Evolutionary conservation across 2,329 filamentous ascomycete species (phyloP).

Genomic region (Fusarium floridanum): DNA sequence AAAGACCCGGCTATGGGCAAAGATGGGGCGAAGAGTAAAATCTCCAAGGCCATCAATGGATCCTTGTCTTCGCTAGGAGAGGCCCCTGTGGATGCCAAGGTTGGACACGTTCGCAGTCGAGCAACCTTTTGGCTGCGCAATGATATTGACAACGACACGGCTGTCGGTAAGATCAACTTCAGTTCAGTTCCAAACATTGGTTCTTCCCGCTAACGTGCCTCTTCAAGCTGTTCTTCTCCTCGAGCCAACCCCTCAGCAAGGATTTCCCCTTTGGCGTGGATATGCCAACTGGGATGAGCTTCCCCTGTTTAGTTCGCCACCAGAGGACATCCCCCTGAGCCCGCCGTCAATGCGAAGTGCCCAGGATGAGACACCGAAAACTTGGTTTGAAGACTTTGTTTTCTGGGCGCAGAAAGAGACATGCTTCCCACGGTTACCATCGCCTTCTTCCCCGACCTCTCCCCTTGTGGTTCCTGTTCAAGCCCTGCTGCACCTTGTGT

Average conservation of each 20-base stretch:
- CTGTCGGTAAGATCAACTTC: not conserved
- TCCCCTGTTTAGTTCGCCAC: not conserved
- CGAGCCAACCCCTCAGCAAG: not conserved
- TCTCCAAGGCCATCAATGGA: not conserved
- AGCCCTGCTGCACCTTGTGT: not conserved
- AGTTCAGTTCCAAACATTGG: not conserved
- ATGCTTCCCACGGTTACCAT: not conserved
- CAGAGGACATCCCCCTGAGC: not conserved
- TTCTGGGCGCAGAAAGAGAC: not conserved
- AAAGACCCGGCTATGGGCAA: not conserved
- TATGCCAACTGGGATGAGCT: slow-evolving; percentile 4
- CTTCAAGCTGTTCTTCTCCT: slow-evolving; percentile 4
- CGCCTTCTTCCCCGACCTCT: not conserved
- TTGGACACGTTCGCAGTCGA: slow-evolving; percentile 1
- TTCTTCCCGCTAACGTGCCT: not conserved
- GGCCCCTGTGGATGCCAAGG: not conserved
- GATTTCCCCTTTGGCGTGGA: slow-evolving; percentile 4
- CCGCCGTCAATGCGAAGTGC: not conserved
- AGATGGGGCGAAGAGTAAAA: not conserved
- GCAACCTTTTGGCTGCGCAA: slow-evolving; percentile 5
- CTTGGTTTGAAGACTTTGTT: not conserved
- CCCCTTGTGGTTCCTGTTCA: slow-evolving; percentile 1
- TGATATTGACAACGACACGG: not conserved
- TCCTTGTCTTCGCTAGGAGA: not conserved
- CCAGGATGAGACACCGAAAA: not conserved